Base-by-base conservation (phyloP, 768 basidiomycete genomes). In the Serendipita sp. region DNA sequence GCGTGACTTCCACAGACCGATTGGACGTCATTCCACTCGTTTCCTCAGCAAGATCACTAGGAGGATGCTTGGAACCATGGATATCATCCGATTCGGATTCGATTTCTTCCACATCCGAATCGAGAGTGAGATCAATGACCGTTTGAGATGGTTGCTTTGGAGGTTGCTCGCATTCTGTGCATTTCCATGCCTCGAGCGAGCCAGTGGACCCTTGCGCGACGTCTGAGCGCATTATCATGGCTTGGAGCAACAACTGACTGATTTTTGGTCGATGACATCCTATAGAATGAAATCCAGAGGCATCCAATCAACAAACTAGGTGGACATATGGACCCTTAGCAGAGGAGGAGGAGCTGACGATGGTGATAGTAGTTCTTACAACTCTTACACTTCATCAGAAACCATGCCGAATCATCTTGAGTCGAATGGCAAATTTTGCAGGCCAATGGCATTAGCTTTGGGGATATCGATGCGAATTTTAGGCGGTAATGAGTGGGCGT, bases 171-270 rank as follows among this genome's bases (percentile, higher is more conserved):
- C 56, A 60, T 23, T 30, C 11, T 10, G 16, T 32, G 56, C 56
- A 60, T 60, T 60, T n/a, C 56, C 56, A 60, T n/a, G 56, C 56
- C 35, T 60, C 56, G 56, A 60, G 18, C 8, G 56, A 23, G 56
- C 56, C 56, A 11, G 56, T 11, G 23, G 56, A 60, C 1, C 23
- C 56, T 60, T 10, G 56, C 4, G 35, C 23, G 16, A 10, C 10
- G 16, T 60, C 56, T n/a, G 23, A 36, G 11, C 23, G 28, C 10
- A 28, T 36, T n/a, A 28, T 60, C 23, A 36, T 60, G 56, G 56
- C 34, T 60, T 2, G 16, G 16, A 36, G 4, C 56, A 1, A 11
- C 8, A 1, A 2, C 10, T 38, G 13, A 36, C 10, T 60, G 23
- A 60, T 36, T 8, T 32, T 2, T 52, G 48, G 48, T 7, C 7